Evolutionary conservation across 768 basidiomycete genomes (phyloP), one percentile per base, ranked within the genome.

Genomic region (Dioszegia aurantiaca): DNA sequence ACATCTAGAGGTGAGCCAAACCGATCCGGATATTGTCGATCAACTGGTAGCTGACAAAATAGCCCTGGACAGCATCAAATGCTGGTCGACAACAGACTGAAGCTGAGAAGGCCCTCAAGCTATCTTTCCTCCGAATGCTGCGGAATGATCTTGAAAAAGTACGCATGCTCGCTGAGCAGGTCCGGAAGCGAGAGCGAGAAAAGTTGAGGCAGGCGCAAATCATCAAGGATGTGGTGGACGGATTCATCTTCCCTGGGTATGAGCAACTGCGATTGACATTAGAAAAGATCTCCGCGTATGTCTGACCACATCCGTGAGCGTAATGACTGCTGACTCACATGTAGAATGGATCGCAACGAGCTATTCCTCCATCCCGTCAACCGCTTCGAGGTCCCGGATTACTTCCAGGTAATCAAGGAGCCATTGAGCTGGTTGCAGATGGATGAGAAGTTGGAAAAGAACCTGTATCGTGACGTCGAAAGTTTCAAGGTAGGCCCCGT

Each of bases 391-490:
- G 92, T 91, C 6, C 78, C 83, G 1, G 93, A 97, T 73, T 99
- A 99, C 69, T 87, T 88, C 73, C 87, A 90, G 23, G 83, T 93
- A 47, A 85, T 98, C 76, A 87, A 86, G 65, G 80, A 85, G 57
- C 95, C 95, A 3, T 97, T 98, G 92, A 90, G 94, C 77, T 85
- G 95, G 76, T 76, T 80, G 56, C 89, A 87, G 6, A 94, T 98
- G 82, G 83, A 87, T 61, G 82, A 86, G 68, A 97, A 90, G 77
- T 82, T 98, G 17, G 86, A 89, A 33, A 83, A 80, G n/a, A 87
- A 87, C 72, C 82, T 85, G 65, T 98, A 97, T 75, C 72, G 80
- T 11, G 80, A 81, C 24, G 76, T 91, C 41, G 84, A 85, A 46
- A 78, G 81, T 16, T 94, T 97, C 69, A 78, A 85, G 44, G 85